Percentiles rank a stretch among this genome's conserved stretches.
phyloP scores from a whole-genome alignment of 305 asterid species.

The Fraxinus velutina region DNA sequence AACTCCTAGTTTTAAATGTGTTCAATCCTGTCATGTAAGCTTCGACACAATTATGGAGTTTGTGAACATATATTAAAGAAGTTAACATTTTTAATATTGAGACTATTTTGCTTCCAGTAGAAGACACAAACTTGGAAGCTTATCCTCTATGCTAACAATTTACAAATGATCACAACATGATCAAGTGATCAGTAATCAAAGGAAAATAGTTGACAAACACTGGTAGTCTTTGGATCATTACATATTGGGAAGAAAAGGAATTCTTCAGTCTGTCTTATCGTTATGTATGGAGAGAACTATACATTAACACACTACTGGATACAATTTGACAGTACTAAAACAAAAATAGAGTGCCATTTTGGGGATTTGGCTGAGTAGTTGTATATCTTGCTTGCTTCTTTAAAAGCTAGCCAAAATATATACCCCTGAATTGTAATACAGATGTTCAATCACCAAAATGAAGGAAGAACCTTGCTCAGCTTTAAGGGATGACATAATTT shows the following conservation, averaged over 20 bases:
- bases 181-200: background rate
- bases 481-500: slow-evolving; percentile 27
- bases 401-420: background rate
- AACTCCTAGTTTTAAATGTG: background rate
- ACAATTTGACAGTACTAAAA: background rate
- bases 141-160: background rate
- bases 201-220: background rate
- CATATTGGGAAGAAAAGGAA: background rate
- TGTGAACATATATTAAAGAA: background rate
- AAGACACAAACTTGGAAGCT: background rate
- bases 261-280: background rate
- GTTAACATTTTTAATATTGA: background rate
- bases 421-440: background rate
- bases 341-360: background rate
- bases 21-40: background rate
- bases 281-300: background rate
- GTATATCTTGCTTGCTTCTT: background rate
- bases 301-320: background rate
- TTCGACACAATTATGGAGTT: background rate
- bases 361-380: background rate
- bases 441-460: background rate
- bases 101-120: background rate
- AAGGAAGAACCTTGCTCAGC: background rate
- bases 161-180: background rate
- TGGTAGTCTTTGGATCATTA: background rate